Evolutionary conservation across 495 filamentous ascomycete genomes (phyloP).

Genomic region (Glarea lozoyensis): DNA sequence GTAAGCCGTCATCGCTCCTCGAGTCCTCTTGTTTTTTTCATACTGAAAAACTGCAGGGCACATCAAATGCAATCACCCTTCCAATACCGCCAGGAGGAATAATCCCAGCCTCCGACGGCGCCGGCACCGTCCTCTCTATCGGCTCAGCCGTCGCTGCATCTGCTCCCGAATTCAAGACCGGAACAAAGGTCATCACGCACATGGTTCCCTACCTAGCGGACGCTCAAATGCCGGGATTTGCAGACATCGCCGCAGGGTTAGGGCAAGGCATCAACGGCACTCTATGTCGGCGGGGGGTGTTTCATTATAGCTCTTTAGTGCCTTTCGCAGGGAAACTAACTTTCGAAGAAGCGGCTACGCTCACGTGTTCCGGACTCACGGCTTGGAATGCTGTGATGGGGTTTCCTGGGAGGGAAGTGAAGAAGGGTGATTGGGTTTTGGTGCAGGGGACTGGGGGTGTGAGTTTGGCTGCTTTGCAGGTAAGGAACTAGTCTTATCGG

Average conservation of each 20-base stretch:
- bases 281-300: constrained; percentile 8
- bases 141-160: constrained; percentile 45
- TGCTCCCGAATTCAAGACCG: constrained; percentile 51
- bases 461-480: constrained; percentile 4
- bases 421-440: constrained; percentile 6
- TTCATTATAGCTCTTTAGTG: constrained; percentile 20
- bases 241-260: constrained; percentile 7
- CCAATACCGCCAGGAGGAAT: constrained; percentile 22
- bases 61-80: too few species aligned
- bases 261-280: constrained; percentile 11
- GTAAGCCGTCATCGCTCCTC: not conserved
- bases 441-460: constrained; percentile 5
- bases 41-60: too few species aligned
- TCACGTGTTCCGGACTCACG: constrained; percentile 25
- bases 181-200: constrained; percentile 21
- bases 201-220: constrained; percentile 2
- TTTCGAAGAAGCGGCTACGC: constrained; percentile 20
- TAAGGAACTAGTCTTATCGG: too few species aligned
- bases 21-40: not conserved
- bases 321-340: constrained; percentile 20
- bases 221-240: constrained; percentile 1
- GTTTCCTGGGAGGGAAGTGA: not conserved
- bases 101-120: constrained; percentile 54
- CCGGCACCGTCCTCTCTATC: constrained; percentile 48
- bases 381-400: constrained; percentile 30